Base-by-base conservation (phyloP, 805 yeast genomes). In the Myxozyma geophila region DNA sequence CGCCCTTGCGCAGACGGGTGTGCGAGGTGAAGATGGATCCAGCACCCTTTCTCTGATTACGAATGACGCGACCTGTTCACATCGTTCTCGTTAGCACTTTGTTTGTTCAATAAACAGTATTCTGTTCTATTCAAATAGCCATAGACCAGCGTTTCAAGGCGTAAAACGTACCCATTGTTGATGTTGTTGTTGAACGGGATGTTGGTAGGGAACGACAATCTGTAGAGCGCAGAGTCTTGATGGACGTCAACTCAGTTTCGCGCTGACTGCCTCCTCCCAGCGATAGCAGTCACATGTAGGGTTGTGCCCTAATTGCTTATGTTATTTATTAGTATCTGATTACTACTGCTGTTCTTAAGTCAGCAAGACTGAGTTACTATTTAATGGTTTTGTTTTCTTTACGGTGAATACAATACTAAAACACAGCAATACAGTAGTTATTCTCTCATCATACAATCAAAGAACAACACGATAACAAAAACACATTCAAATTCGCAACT, bases 1-100 rank as follows among this genome's bases (percentile, higher is more conserved):
- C 98, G 83, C 99, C 99, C 86, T 95, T 90, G 90, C 99, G 92
- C 83, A 95, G 90, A 85, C 98, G 93, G 87, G 98, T 93, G 95
- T 93, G 96, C 79, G 99, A 88, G 81, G 96, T 89, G 92, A 95
- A 95, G 88, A 95, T 92, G 79, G 98, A 93, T 81, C 99, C 98
- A 83, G 97, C 97, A 89, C 98, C 98, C 87, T 95, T 95, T 92
- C 99, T 92, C 89, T 95, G 99, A 89, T 95, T 95, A 87, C 99
- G 96, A 87, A 95, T 95, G 85, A 95, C 99, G 89, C 98, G 91
- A 90, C 97, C 97, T 66, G 58, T 36, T 17, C 12, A 52, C 13
- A 13, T 48, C 23, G 17, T 35, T 35, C n/a, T 17, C 19, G 28
- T 39, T 10, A 13, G 40, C 17, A 21, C 21, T 41, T 15, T 12